These are phyloP conservation scores for Picea sitchensis DNA, from an alignment of 75 land plant genomes.

Conservation along the genomic window DNA sequence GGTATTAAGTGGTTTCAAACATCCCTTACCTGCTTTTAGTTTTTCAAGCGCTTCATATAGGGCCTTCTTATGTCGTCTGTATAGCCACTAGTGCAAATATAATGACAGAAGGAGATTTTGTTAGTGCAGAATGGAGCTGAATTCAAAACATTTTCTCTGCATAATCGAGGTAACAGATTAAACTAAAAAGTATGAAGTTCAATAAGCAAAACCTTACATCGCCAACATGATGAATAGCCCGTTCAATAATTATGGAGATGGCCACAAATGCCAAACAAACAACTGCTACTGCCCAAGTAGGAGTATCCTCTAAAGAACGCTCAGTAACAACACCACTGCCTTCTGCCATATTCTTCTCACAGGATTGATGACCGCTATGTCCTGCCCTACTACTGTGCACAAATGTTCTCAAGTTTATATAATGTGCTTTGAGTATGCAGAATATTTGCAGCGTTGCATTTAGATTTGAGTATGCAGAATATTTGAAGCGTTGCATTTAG, in stretches of 20 bases:
- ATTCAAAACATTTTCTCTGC: not conserved
- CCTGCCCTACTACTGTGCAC: no score
- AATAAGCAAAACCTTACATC: constrained; percentile 29
- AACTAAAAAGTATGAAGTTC: not conserved
- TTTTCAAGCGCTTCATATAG: no score
- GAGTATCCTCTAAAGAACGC: constrained; percentile 40
- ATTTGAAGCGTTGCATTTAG: no score
- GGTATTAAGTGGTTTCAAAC: no score
- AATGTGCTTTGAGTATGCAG: no score
- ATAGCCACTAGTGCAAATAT: constrained; percentile 9
- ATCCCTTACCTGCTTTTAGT: no score
- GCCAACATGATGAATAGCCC: constrained; percentile 40
- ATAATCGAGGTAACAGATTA: not conserved
- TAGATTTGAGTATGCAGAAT: no score
- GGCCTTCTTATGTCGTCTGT: not conserved
- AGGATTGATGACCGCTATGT: not conserved
- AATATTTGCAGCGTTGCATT: no score
- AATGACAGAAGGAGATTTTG: not conserved
- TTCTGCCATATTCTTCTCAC: not conserved
- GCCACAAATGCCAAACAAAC: constrained; percentile 54
- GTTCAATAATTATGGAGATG: constrained; percentile 38
- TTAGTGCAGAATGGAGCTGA: not conserved
- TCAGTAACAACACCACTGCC: constrained; percentile 30
- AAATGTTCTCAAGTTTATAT: no score
- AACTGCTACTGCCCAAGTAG: constrained; percentile 59